phyloP scores from a whole-genome alignment of 2,329 filamentous ascomycete genomes.

The Colletotrichum sp. region DNA sequence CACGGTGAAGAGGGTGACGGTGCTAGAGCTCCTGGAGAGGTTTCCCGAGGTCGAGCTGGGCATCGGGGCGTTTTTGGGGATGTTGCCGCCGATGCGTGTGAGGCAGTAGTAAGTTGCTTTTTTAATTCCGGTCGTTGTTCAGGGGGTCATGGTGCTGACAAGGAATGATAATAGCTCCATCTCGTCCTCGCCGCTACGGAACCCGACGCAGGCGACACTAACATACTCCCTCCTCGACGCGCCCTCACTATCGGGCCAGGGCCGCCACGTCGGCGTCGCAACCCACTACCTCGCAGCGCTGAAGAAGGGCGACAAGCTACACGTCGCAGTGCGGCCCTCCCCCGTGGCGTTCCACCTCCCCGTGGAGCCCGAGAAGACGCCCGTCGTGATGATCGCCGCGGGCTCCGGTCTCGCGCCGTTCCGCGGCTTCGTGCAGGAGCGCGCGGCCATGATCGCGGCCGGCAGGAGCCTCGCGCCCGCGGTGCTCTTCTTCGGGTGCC shows the following conservation, averaged over 20 bases:
- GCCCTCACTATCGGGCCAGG: conserved; percentile 52
- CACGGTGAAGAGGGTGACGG: conserved; percentile 53
- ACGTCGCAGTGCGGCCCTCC: conserved; percentile 54
- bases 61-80: conserved; percentile 63
- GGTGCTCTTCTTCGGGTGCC: conserved; percentile 56
- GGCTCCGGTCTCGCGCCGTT: conserved; percentile 42
- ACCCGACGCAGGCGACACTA: conserved; percentile 59
- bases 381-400: conserved; percentile 47
- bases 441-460: conserved; percentile 45
- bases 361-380: conserved; percentile 36
- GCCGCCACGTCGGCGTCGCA: conserved; percentile 63
- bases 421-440: conserved; percentile 25
- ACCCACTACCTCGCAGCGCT: conserved; percentile 64
- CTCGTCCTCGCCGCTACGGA: conserved; percentile 69
- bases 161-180: conserved; percentile 55
- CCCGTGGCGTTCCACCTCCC: conserved; percentile 48
- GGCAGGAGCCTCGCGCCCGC: conserved; percentile 42
- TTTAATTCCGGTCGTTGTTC: background rate
- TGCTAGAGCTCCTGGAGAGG: conserved; percentile 67
- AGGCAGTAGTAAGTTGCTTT: conserved; percentile 37
- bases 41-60: conserved; percentile 58
- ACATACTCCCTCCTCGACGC: conserved; percentile 67
- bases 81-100: conserved; percentile 66
- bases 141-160: background rate
- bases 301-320: conserved; percentile 44